Base-by-base conservation (phyloP, 495 filamentous ascomycete genomes). In the Xylaria flabelliformis region DNA sequence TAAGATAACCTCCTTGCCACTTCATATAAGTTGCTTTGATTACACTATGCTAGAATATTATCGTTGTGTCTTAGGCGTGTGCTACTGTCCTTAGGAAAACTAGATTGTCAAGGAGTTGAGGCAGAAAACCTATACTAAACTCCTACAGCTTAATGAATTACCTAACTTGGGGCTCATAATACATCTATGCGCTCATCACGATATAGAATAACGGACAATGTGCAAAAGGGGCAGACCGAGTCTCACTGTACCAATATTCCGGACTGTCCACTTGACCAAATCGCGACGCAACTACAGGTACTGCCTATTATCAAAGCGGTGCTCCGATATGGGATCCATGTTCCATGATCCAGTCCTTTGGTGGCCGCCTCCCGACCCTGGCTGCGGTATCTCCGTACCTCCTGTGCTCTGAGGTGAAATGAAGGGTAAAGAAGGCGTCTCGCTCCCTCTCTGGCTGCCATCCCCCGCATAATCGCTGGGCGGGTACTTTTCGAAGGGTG, bases 301-400 rank as follows among this genome's bases (percentile, higher is more conserved):
- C 9, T 36, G 46, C 39, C 64, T 34, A n/a, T 51, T 13, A n/a
- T 68, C 66, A 32, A 29, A 32, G 36, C 51, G 66, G 32, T 58
- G n/a, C 32, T 68, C 66, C 4, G 66, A 68, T 21, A 68, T 58
- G 7, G 66, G 36, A 58, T 46, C 36, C 66, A 68, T 68, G 21
- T 58, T 68, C 21, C 34, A 26, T 41, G 51, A 58, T 44, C 21
- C 66, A 4, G 66, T 46, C 51, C 66, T 26, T 26, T 55, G 50
- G 13, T 68, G 66, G 13, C 66, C 26, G 24, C 34, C 66, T 12
- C 13, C 13, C 12, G 36, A n/a, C 19, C 64, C 64, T 21, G 44
- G 7, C 29, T 36, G 24, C 41, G 62, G 64, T 12, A 17, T 58
- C 5, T 68, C 66, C 51, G 66, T 32, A 36, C 51, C 32, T 4